These are phyloP conservation scores for Tetrapisispora namnaoensis DNA, from an alignment of 805 yeast genomes.

Conservation along the genomic window DNA sequence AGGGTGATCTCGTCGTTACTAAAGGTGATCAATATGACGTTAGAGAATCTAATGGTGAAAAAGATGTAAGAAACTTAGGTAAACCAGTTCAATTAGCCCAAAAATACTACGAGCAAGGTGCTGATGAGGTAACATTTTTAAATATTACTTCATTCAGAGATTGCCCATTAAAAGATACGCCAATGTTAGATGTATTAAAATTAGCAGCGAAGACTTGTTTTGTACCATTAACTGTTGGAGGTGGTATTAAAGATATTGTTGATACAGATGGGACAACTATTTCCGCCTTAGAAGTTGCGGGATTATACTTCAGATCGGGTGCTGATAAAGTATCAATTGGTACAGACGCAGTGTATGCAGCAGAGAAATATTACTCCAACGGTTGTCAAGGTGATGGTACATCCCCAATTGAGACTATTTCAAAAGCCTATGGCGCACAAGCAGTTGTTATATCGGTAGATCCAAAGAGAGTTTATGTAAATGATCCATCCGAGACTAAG, in stretches of 20 bases:
- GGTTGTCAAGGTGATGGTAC: slow-evolving; percentile 55
- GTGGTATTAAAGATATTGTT: slow-evolving; percentile 85
- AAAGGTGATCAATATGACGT: slow-evolving; percentile 99
- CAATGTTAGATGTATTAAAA: slow-evolving; percentile 85
- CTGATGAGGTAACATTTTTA: slow-evolving; percentile 91
- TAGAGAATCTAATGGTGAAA: slow-evolving; percentile 51
- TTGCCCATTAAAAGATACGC: slow-evolving; percentile 86
- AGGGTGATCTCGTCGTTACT: slow-evolving; percentile 93
- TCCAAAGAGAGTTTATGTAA: slow-evolving; percentile 78
- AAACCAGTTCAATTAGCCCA: slow-evolving; percentile 94
- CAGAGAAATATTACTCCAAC: slow-evolving; percentile 63
- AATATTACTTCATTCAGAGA: slow-evolving; percentile 94
- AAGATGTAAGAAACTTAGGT: slow-evolving; percentile 80
- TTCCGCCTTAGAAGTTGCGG: slow-evolving; percentile 86
- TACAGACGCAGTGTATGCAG: slow-evolving; percentile 91
- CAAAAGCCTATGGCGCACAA: slow-evolving; percentile 86
- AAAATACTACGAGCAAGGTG: slow-evolving; percentile 85
- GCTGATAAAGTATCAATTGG: slow-evolving; percentile 98
- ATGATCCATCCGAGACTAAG: slow-evolving; percentile 43
- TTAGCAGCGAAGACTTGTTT: slow-evolving; percentile 81
- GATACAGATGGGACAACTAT: slow-evolving; percentile 76
- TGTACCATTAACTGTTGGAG: slow-evolving; percentile 97
- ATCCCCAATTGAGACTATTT: slow-evolving; percentile 88
- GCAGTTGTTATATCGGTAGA: slow-evolving; percentile 99
- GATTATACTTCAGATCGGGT: slow-evolving; percentile 86